Evolutionary conservation across 768 basidiomycete genomes (phyloP).

Genomic region (Mycena metata): DNA sequence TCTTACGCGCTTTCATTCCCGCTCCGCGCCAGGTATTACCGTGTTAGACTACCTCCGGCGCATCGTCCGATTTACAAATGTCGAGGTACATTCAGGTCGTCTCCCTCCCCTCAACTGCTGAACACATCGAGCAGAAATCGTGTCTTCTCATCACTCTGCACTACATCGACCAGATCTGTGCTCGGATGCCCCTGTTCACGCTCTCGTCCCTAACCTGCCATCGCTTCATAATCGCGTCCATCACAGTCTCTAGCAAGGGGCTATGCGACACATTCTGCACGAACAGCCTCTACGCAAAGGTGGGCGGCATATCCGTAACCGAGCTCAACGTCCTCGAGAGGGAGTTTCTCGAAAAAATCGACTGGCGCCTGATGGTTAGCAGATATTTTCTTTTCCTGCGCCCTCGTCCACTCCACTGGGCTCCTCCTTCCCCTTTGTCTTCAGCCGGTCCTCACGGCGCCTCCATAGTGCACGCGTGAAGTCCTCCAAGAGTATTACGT

Average conservation of each 20-base stretch:
- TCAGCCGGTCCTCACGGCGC: conserved; percentile 34
- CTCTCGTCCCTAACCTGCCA: conserved; percentile 97
- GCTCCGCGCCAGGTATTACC: conserved; percentile 88
- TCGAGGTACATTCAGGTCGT: conserved; percentile 75
- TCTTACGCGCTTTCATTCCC: conserved; percentile 96
- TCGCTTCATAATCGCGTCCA: conserved; percentile 95
- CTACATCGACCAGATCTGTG: conserved; percentile 95
- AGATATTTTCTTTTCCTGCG: conserved; percentile 46
- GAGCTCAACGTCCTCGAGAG: conserved; percentile 96
- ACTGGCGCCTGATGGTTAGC: conserved; percentile 95
- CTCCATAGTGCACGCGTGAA: conserved; percentile 86
- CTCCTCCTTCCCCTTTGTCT: conserved; percentile 16
- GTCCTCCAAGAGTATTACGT: conserved; percentile 94
- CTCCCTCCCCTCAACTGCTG: conserved; percentile 25
- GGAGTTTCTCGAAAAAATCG: conserved; percentile 91
- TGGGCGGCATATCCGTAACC: conserved; percentile 91
- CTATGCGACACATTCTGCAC: conserved; percentile 97
- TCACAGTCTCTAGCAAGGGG: conserved; percentile 94
- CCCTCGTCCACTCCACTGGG: conserved; percentile 32
- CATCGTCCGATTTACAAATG: conserved; percentile 94
- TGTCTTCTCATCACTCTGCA: conserved; percentile 86
- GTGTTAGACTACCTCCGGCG: conserved; percentile 94
- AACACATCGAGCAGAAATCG: conserved; percentile 65
- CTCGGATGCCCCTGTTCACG: conserved; percentile 88
- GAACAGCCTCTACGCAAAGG: conserved; percentile 94